Conservation (phyloP, 306 rosid genomes). For the Aeschynomene evenia region DNA sequence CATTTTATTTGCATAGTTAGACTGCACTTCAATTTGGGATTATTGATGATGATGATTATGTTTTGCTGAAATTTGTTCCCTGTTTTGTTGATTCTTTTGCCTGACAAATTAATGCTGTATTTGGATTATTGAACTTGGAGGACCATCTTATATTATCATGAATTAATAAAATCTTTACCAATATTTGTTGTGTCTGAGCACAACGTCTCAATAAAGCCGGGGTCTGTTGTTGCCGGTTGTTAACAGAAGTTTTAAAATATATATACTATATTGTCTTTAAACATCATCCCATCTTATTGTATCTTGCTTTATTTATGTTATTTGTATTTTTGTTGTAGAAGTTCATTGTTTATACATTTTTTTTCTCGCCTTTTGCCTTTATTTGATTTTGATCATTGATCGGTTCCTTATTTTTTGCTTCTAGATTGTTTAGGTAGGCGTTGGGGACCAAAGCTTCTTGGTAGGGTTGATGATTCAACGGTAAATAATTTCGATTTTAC, state of each 20-base stretch:
- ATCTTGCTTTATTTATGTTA: slow-evolving; percentile 18
- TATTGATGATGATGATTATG: not conserved
- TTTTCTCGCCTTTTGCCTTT: slow-evolving; percentile 6
- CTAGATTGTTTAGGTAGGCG: slow-evolving; percentile 99
- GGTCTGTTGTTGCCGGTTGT: slow-evolving; percentile 5
- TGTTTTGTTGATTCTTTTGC: slow-evolving; percentile 7
- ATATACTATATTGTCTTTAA: not conserved
- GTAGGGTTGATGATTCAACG: slow-evolving; percentile 92
- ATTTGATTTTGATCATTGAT: slow-evolving; percentile 31
- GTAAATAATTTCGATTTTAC: slow-evolving; percentile 45
- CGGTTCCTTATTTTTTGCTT: slow-evolving; percentile 33
- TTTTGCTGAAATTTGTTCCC: not conserved
- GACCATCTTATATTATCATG: not conserved
- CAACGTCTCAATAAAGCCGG: slow-evolving; percentile 10
- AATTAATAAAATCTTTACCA: not conserved
- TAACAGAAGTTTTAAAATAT: slow-evolving; percentile 1
- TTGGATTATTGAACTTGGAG: slow-evolving; percentile 3
- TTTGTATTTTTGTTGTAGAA: slow-evolving; percentile 20
- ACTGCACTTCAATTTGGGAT: slow-evolving; percentile 13
- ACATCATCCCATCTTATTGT: not conserved
- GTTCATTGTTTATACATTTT: slow-evolving; percentile 11
- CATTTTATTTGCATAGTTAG: slow-evolving; percentile 1
- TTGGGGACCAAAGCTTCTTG: slow-evolving; percentile 89
- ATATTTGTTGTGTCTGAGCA: slow-evolving; percentile 8
- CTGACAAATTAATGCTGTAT: not conserved